These are phyloP conservation scores for Ophiostoma sp. DNA, from an alignment of 2,329 filamentous ascomycete genomes.

Conservation along the genomic window DNA sequence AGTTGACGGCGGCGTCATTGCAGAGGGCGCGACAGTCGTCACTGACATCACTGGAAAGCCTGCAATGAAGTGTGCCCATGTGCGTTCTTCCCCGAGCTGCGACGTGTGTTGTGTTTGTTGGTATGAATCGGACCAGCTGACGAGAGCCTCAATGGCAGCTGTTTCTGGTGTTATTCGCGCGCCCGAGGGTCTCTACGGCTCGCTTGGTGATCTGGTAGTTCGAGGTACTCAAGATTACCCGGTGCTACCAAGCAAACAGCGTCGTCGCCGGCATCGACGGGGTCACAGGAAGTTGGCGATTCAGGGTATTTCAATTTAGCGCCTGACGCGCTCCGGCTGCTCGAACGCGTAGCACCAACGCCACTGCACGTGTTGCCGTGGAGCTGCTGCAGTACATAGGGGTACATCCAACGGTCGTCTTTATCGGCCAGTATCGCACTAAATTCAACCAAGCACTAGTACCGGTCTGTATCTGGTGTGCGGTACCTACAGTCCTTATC, in stretches of 20 bases:
- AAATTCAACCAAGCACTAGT: neutral
- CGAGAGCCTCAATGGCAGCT: neutral
- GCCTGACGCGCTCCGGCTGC: neutral
- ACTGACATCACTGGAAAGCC: neutral
- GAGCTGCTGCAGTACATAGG: constrained; percentile 4
- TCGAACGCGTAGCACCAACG: neutral
- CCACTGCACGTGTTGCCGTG: neutral
- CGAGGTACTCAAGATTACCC: too few relatives aligned
- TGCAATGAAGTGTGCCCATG: neutral
- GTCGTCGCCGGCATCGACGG: neutral
- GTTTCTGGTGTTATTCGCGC: too few relatives aligned
- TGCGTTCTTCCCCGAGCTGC: too few relatives aligned
- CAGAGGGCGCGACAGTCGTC: neutral
- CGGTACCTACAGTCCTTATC: neutral
- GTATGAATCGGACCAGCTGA: neutral
- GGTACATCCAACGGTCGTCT: neutral
- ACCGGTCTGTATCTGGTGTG: neutral
- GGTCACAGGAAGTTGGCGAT: neutral
- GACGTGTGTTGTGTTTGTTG: neutral
- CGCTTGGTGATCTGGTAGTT: too few relatives aligned
- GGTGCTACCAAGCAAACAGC: too few relatives aligned
- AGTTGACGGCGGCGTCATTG: neutral
- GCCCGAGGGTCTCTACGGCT: too few relatives aligned
- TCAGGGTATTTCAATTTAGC: neutral
- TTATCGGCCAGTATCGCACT: neutral